Evolutionary conservation across 352 stramenopile genomes (phyloP), one percentile per base, ranked within the genome.

Genomic region (Pythium angustatum): DNA sequence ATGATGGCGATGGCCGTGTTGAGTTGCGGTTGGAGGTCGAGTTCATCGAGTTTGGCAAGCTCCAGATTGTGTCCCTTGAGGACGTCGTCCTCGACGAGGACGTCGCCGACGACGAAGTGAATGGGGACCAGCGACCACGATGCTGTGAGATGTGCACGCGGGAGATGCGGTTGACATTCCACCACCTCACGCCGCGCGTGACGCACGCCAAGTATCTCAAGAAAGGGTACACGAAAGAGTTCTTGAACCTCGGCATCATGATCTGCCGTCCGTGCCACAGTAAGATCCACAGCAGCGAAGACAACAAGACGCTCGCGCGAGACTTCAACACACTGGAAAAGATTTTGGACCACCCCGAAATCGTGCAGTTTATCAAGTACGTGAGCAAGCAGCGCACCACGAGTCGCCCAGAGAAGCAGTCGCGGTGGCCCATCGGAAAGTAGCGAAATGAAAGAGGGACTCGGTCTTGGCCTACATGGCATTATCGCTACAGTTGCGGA

Each of bases 201-300:
- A 88, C 72, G 4, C 88, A 96, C 57, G 64, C 77, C 24, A 85
- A 78, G 59, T 95, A 94, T 64, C 53, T 90, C 27, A 91, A 92
- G 64, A 85, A 87, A 48, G 88, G 87, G 2, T 94, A 88, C 51
- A 83, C 77, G 17, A 71, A 76, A 31, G 81, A 89, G 62, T 90
- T 91, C 30, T 64, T 96, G 21, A 94, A 93, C 75, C 83, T 70
- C 30, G 96, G 88, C 26, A 86, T 95, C 47, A 72, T 87, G 75
- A 97, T 98, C 43, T 98, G 94, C 67, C 85, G 94, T 4, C 87
- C 90, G 43, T 98, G 94, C 59, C 94, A 98, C 57, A 93, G 76
- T 67, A 90, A 91, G 51, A 88, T 98, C 55, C 94, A 98, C 77
- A 83, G 78, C 19, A 78, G 77, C 6, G 88, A 98, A 60, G 77